These are phyloP conservation scores for Knoxia roxburghii DNA, from an alignment of 257 asterid species.

Conservation along the genomic window DNA sequence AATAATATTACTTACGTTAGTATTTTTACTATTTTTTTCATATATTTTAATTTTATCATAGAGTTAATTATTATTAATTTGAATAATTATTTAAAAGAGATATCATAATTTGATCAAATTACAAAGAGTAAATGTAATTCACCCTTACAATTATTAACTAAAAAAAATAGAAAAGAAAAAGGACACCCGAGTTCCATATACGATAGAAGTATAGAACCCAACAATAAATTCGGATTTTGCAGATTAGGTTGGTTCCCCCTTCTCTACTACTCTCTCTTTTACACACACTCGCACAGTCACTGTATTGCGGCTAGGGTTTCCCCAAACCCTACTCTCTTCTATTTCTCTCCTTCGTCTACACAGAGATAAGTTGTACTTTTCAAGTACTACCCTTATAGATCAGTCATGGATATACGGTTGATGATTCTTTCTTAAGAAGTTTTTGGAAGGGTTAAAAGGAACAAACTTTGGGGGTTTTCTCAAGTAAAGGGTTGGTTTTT, in stretches of 20 bases:
- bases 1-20: no score
- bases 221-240: slow-evolving; percentile 18
- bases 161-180: not conserved
- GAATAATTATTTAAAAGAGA: no score
- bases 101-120: no score
- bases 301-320: slow-evolving; percentile 86
- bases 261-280: slow-evolving; percentile 10
- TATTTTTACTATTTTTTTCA: no score
- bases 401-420: slow-evolving; percentile 23
- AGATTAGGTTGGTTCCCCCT: slow-evolving; percentile 17
- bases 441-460: not conserved
- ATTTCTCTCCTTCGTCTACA: not conserved
- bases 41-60: no score
- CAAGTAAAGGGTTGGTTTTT: slow-evolving; percentile 10
- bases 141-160: no score
- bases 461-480: slow-evolving; percentile 2
- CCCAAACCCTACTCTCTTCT: slow-evolving; percentile 25
- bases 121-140: no score
- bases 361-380: slow-evolving; percentile 5
- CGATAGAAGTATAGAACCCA: not conserved
- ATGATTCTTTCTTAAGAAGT: slow-evolving; percentile 11
- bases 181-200: slow-evolving; percentile 14
- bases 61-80: no score
- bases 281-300: not conserved
- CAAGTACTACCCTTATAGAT: not conserved